These are phyloP conservation scores for Hanseniaspora clermontiae DNA, from an alignment of 805 yeast species.

Conservation along the genomic window DNA sequence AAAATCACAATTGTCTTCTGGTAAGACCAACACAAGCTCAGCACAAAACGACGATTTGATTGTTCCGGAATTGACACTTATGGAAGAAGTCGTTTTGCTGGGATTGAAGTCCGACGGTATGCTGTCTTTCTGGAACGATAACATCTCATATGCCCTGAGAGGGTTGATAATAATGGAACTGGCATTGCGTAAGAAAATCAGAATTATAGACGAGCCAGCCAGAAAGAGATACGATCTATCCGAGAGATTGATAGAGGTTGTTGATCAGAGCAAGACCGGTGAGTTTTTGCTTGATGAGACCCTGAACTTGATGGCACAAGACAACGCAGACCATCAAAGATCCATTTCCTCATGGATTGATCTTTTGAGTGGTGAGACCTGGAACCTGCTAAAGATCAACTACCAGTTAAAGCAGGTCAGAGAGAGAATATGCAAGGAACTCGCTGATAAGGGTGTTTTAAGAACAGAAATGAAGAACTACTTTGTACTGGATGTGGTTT, in stretches of 20 bases:
- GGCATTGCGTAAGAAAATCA: constrained; percentile 79
- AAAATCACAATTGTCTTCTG: constrained; percentile 27
- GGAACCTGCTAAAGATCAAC: constrained; percentile 89
- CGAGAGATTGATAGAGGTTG: constrained; percentile 77
- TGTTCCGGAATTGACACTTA: constrained; percentile 66
- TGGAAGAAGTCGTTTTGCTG: constrained; percentile 90
- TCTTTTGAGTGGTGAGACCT: constrained; percentile 84
- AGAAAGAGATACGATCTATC: constrained; percentile 77
- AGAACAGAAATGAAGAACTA: constrained; percentile 94
- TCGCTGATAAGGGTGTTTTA: constrained; percentile 91
- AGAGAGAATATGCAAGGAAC: constrained; percentile 89
- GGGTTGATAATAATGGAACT: constrained; percentile 88
- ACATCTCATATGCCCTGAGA: constrained; percentile 87
- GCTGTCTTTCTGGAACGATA: constrained; percentile 95
- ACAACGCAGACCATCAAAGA: constrained; percentile 43
- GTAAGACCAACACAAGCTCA: constrained; percentile 43
- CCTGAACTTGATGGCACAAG: constrained; percentile 73
- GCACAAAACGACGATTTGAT: constrained; percentile 18
- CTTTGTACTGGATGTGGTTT: constrained; percentile 93
- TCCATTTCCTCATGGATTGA: constrained; percentile 88
- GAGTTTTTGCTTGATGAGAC: constrained; percentile 93
- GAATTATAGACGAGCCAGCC: constrained; percentile 83
- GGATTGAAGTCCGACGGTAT: constrained; percentile 96
- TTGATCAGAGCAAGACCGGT: constrained; percentile 79
- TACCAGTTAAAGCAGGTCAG: constrained; percentile 96